Conservation (phyloP, 2,329 filamentous ascomycete genomes). For the Juglanconis oblonga region DNA sequence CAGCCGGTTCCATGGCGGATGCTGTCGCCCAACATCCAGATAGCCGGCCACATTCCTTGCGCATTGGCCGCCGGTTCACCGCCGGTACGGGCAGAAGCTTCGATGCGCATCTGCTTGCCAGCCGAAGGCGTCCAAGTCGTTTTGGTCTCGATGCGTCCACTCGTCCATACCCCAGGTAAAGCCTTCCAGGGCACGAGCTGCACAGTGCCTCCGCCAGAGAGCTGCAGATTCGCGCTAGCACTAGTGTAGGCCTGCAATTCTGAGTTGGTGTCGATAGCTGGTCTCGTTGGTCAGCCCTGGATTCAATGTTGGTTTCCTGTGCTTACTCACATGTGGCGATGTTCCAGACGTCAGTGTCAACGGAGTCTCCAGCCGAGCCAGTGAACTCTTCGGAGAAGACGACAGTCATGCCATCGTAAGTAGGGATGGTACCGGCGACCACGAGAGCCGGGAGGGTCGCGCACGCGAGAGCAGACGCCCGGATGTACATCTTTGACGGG, state of each 20-base stretch:
- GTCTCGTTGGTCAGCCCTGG: not conserved
- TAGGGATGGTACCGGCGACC: constrained; percentile 36
- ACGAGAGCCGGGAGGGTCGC: constrained; percentile 26
- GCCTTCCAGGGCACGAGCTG: constrained; percentile 48
- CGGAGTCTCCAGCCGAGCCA: constrained; percentile 32
- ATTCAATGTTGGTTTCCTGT: not conserved
- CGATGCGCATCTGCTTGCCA: constrained; percentile 44
- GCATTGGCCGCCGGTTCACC: constrained; percentile 35
- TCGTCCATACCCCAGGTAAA: constrained; percentile 45
- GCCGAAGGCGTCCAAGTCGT: constrained; percentile 42
- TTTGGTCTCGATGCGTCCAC: constrained; percentile 51
- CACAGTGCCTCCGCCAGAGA: constrained; percentile 47
- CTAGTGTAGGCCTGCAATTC: constrained; percentile 50
- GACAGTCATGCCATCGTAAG: constrained; percentile 35
- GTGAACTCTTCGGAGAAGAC: constrained; percentile 44
- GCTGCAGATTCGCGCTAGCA: constrained; percentile 45
- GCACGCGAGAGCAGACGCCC: constrained; percentile 26
- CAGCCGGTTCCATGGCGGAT: constrained; percentile 46
- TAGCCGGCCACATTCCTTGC: constrained; percentile 58
- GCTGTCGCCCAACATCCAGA: constrained; percentile 54
- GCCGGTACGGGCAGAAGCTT: constrained; percentile 47
- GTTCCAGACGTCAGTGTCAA: constrained; percentile 39
- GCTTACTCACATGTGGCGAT: constrained; percentile 28
- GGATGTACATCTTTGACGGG: constrained; percentile 11
- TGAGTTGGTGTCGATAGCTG: constrained; percentile 46